Evolutionary conservation across 768 basidiomycete genomes (phyloP), one percentile per base, ranked within the genome.

Genomic region (Lactarius psammicola): DNA sequence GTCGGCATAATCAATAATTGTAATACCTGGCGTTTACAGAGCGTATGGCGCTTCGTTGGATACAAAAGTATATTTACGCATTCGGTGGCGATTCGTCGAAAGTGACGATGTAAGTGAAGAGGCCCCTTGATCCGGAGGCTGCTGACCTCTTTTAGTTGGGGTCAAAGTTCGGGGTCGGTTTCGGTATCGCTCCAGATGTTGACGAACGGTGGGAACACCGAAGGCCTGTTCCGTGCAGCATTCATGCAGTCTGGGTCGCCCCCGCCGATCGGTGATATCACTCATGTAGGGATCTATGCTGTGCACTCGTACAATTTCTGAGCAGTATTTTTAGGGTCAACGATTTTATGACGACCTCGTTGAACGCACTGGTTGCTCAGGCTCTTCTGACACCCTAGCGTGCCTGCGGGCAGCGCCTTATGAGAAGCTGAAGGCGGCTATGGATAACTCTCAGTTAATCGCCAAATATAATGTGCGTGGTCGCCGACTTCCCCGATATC

Each of bases 51-150:
- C n/a, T n/a, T n/a, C n/a, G n/a, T n/a, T n/a, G n/a, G n/a, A n/a
- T n/a, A n/a, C n/a, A n/a, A n/a, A n/a, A n/a, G n/a, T n/a, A 89
- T 71, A 87, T 89, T 64, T 69, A 73, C 34, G 75, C 76, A 7
- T 90, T 88, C 69, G 87, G 87, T 1, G 88, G 89, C 11, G 85
- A 89, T 72, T 81, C 83, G 0, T 73, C 71, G 6, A 86, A 84
- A 73, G 86, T 86, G 1, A 85, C 83, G 0, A 80, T 85, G 81
- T 85, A 72, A 62, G 81, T 44, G 20, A 44, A 54, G 28, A 56
- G 59, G 63, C 54, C 44, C 23, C 56, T 67, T 61, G 40, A 55
- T 31, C 44, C 28, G 9, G 26, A 46, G 13, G 34, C n/a, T 44
- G 31, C 60, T 59, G 18, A 63, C n/a, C 1, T 30, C 36, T 20